Conservation (phyloP, 306 rosid genomes). For the Cucurbita argyrosperma region DNA sequence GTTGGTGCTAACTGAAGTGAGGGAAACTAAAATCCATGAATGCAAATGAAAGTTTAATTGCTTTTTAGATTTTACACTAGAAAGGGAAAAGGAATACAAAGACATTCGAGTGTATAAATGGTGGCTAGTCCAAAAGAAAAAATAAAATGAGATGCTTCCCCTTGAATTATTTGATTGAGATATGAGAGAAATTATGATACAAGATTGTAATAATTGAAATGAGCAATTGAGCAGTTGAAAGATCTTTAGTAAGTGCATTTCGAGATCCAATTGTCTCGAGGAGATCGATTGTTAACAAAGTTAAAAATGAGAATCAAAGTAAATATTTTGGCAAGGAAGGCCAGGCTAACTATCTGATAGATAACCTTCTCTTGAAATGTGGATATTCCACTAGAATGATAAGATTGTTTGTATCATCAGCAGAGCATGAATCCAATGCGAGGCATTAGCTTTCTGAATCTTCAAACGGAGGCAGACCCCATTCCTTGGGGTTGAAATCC, state of each 20-base stretch:
- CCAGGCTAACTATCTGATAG: background rate
- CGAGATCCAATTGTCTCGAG: background rate
- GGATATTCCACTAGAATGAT: background rate
- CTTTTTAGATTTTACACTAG: too few relatives aligned
- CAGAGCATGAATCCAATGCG: background rate
- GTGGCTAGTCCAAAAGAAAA: background rate
- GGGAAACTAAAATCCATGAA: too few relatives aligned
- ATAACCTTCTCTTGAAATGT: background rate
- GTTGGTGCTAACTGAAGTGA: too few relatives aligned
- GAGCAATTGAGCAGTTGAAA: background rate
- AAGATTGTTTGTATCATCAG: background rate
- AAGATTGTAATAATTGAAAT: background rate
- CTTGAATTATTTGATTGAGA: background rate
- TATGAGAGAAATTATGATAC: background rate
- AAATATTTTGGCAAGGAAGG: background rate
- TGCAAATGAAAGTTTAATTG: too few relatives aligned
- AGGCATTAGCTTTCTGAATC: slow-evolving; percentile 23
- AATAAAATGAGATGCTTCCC: background rate
- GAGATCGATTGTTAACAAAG: background rate
- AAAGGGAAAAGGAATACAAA: too few relatives aligned
- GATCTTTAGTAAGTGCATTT: background rate
- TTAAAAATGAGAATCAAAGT: background rate
- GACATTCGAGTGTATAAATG: background rate
- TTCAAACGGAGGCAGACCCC: slow-evolving; percentile 86
- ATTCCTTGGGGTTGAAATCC: slow-evolving; percentile 72